Base-by-base conservation (phyloP, 2,329 filamentous ascomycete species). In the Colletotrichum gloeosporioides region DNA sequence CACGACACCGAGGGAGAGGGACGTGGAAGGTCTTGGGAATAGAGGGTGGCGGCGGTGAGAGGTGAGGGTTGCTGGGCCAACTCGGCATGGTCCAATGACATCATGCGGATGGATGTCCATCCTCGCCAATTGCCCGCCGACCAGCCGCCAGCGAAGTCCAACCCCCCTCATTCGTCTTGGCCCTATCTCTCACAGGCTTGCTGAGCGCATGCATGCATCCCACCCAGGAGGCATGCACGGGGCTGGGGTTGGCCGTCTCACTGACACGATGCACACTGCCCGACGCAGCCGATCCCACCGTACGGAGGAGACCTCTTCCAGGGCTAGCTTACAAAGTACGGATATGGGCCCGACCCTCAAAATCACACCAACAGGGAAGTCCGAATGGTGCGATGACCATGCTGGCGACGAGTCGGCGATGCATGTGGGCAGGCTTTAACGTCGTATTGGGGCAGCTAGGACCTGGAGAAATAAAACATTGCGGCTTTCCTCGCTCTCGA, bases 51-150 rank as follows among this genome's bases (percentile, higher is more conserved):
- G 22, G 65, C 27, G 62, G 61, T 66, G 36, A 32, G 34, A 63
- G 34, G 63, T 25, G 16, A 34, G 44, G 64, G 76, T 77, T 77
- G 73, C 73, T 69, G 36, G 69, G 76, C 73, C 76, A 77, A 77
- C 74, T 25, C 16, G n/a, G 5, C 18, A 32, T 65, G 27, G 49
- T 27, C 74, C 70, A 74, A 76, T 76, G 74, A 76, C 74, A 74
- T 76, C 74, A 76, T 76, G 70, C 49, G 49, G 65, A 49, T 49
- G 39, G 18, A 49, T 44, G 18, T 44, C 27, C 27, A 10, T 34
- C 61, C 8, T 69, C 61, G 16, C 53, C 69, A 18, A n/a, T 29
- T 61, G 22, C 66, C 34, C 55, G 39, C 55, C 63, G 15, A 29
- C 27, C 71, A 63, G n/a, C 32, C 15, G 13, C 44, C 55, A 70